phyloP scores from a whole-genome alignment of 371 early-diverging fungal species.

The Syncephalastrum monosporum region DNA sequence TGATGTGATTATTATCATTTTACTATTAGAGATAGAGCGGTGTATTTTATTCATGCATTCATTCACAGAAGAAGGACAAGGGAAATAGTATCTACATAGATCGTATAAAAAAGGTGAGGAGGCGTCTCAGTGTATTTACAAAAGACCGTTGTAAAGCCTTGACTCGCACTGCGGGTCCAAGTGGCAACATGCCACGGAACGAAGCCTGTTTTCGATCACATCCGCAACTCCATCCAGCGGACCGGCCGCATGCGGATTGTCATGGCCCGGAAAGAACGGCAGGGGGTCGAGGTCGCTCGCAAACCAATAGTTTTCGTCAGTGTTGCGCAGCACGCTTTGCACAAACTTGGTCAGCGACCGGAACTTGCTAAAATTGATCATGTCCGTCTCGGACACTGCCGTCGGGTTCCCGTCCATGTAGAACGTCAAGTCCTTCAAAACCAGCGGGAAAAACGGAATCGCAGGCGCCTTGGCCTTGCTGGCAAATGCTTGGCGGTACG shows the following conservation, averaged over 20 bases:
- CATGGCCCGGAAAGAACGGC: conserved; percentile 20
- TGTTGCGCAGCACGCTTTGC: conserved; percentile 15
- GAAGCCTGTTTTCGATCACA: conserved; percentile 10
- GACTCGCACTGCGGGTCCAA: not conserved
- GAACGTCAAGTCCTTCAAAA: conserved; percentile 47
- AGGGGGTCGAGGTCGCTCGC: conserved; percentile 32
- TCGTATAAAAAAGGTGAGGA: too few species aligned
- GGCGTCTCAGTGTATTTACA: too few species aligned
- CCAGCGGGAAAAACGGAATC: conserved; percentile 43
- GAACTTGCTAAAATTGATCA: conserved; percentile 44
- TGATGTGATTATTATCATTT: too few species aligned
- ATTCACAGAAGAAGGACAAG: too few species aligned
- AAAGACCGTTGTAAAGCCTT: too few species aligned
- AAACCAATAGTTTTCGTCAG: conserved; percentile 34
- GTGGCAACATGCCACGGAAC: not conserved
- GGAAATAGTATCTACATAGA: too few species aligned
- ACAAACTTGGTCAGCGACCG: conserved; percentile 26
- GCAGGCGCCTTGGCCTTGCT: conserved; percentile 32
- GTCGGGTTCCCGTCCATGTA: conserved; percentile 36
- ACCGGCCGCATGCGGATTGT: conserved; percentile 7
- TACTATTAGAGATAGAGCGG: too few species aligned
- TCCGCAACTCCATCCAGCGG: conserved; percentile 22
- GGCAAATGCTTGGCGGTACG: conserved; percentile 37
- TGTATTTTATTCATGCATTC: too few species aligned
- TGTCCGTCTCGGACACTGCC: not conserved